A percentile compares a stretch with the other conserved stretches of the same genome.
Evolutionary conservation across 768 basidiomycete genomes (phyloP).

Genomic region (Suillus weaverae): DNA sequence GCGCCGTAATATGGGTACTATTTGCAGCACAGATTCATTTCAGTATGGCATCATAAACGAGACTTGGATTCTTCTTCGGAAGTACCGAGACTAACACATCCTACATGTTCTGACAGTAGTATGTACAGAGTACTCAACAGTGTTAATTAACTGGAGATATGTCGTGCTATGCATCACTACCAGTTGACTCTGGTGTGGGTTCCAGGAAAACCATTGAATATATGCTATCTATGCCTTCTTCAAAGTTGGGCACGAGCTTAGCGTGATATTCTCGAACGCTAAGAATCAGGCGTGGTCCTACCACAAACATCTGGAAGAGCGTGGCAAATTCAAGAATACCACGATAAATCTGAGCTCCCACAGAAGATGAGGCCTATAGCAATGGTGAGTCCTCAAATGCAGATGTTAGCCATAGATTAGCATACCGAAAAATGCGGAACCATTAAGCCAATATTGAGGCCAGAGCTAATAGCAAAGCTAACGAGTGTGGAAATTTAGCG

Average conservation of each 20-base stretch:
- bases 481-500: neutral
- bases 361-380: neutral
- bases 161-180: neutral
- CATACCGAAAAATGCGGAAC: neutral
- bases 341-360: neutral
- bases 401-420: neutral
- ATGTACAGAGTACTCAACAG: neutral
- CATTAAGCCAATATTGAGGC: neutral
- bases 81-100: neutral
- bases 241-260: neutral
- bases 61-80: neutral
- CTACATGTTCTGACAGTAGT: neutral
- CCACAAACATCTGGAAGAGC: neutral
- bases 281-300: neutral
- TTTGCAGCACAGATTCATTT: neutral
- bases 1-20: neutral
- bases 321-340: neutral
- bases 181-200: neutral
- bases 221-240: neutral
- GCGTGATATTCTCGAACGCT: neutral
- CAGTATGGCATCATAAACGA: neutral
- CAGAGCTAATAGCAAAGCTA: neutral
- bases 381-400: neutral
- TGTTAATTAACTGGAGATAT: neutral
- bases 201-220: neutral